A percentile compares a stretch with the other conserved stretches of the same genome.
Conservation (phyloP, 805 yeast genomes). For the Nadsonia fulvescens region DNA sequence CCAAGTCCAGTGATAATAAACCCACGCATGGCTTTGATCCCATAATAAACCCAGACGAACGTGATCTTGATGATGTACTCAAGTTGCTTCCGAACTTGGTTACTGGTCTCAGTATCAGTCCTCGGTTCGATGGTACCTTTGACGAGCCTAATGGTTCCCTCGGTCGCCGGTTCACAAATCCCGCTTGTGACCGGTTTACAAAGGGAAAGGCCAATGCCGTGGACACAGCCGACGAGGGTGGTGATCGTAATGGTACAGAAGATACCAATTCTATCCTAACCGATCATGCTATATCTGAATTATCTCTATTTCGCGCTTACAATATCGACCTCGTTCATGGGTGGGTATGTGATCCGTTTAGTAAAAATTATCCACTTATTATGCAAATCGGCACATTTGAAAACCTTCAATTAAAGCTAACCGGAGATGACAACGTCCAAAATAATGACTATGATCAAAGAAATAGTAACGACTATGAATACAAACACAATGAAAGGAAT, state of each 20-base stretch:
- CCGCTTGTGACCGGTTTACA: too few species aligned
- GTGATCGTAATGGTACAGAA: too few species aligned
- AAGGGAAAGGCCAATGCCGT: too few species aligned
- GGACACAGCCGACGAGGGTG: too few species aligned
- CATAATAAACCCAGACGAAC: constrained; percentile 11
- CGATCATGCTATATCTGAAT: too few species aligned
- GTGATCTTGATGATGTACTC: constrained; percentile 26
- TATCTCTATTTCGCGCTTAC: constrained; percentile 39
- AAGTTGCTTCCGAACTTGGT: constrained; percentile 43
- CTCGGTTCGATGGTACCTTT: constrained; percentile 47
- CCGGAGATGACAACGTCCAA: constrained; percentile 25
- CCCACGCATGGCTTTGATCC: constrained; percentile 1
- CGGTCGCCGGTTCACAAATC: too few species aligned
- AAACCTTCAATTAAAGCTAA: constrained; percentile 37
- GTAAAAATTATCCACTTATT: constrained; percentile 17
- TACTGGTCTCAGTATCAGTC: constrained; percentile 57
- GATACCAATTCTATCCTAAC: too few species aligned
- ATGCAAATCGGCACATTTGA: constrained; percentile 32
- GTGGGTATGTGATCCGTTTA: constrained; percentile 44
- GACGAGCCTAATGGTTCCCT: too few species aligned
- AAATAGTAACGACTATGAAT: constrained; percentile 2
- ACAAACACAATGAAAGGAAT: constrained; percentile 11
- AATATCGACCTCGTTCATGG: constrained; percentile 61
- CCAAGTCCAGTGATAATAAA: constrained; percentile 4
- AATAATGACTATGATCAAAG: constrained; percentile 10